Conservation (phyloP, 352 stramenopile genomes). For the Phytophthora macrochlamydospora region DNA sequence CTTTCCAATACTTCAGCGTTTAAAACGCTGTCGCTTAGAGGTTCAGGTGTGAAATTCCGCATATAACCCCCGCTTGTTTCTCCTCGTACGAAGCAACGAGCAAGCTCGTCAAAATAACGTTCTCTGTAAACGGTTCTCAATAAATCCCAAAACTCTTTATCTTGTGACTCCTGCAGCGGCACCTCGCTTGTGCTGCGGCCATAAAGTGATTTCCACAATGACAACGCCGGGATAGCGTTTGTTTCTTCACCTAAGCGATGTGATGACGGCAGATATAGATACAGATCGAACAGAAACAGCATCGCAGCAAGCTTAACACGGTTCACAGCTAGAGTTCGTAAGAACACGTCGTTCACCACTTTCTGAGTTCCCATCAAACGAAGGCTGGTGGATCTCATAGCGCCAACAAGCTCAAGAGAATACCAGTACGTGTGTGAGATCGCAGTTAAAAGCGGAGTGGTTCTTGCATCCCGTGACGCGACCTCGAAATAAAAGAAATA, state of each 20-base stretch:
- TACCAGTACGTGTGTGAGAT: slow-evolving; percentile 71
- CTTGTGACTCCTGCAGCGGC: slow-evolving; percentile 28
- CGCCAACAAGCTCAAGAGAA: slow-evolving; percentile 45
- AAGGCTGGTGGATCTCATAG: slow-evolving; percentile 27
- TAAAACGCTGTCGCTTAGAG: slow-evolving; percentile 1
- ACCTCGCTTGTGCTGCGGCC: slow-evolving; percentile 34
- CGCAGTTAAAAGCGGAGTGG: slow-evolving; percentile 62
- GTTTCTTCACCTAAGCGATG: slow-evolving; percentile 36
- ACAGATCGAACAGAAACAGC: slow-evolving; percentile 81
- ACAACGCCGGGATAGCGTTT: slow-evolving; percentile 41
- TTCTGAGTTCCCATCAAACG: slow-evolving; percentile 9
- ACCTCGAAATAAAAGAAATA: slow-evolving; percentile 83
- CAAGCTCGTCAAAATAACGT: slow-evolving; percentile 44
- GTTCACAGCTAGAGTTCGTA: slow-evolving; percentile 31
- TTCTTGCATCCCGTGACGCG: slow-evolving; percentile 41
- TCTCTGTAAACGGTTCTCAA: slow-evolving; percentile 48
- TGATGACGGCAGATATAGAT: slow-evolving; percentile 69
- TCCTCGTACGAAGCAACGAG: slow-evolving; percentile 41
- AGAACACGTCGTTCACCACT: slow-evolving; percentile 15
- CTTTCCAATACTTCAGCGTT: slow-evolving; percentile 32
- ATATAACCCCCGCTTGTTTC: slow-evolving; percentile 53
- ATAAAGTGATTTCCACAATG: slow-evolving; percentile 66
- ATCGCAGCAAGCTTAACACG: slow-evolving; percentile 51
- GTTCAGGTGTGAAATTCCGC: slow-evolving; percentile 20
- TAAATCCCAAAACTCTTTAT: slow-evolving; percentile 58